A percentile compares a stretch with the other conserved stretches of the same genome.
Evolutionary conservation across 2,329 filamentous ascomycete genomes (phyloP).

Genomic region (Pseudogymnoascus sp.): DNA sequence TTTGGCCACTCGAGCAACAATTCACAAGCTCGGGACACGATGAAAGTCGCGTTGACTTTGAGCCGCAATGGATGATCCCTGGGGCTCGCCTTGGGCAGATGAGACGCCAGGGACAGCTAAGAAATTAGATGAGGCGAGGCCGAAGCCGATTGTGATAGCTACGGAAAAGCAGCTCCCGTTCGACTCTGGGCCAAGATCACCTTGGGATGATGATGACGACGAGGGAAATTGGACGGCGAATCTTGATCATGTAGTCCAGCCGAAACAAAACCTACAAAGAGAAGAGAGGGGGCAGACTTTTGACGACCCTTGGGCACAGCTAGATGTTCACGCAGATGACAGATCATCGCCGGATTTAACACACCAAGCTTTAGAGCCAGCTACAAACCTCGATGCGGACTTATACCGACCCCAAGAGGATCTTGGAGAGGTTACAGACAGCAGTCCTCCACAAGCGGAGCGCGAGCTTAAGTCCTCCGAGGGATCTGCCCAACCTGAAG

Average conservation of each 20-base stretch:
- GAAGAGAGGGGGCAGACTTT: neutral
- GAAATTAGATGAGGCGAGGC: slow-evolving; percentile 12
- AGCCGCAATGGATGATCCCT: slow-evolving; percentile 32
- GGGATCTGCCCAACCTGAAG: neutral
- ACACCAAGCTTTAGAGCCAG: neutral
- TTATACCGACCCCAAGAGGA: neutral
- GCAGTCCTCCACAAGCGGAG: neutral
- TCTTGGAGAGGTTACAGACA: neutral
- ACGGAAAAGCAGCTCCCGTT: slow-evolving; percentile 18
- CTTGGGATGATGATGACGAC: slow-evolving; percentile 23
- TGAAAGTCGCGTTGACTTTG: slow-evolving; percentile 8
- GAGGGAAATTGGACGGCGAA: slow-evolving; percentile 24
- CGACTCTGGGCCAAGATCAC: slow-evolving; percentile 19
- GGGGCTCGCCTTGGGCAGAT: slow-evolving; percentile 34
- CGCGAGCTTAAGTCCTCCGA: neutral
- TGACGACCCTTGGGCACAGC: neutral
- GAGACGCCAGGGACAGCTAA: slow-evolving; percentile 19
- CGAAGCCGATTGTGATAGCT: slow-evolving; percentile 14
- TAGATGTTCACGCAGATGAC: neutral
- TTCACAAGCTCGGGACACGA: neutral
- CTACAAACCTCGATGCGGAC: neutral
- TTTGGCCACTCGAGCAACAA: neutral
- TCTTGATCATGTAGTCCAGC: slow-evolving; percentile 11
- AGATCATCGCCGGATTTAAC: neutral
- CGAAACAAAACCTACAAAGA: neutral